Base-by-base conservation (phyloP, 192 early-diverging fungal species). In the Phlyctochytrium planicorne region DNA sequence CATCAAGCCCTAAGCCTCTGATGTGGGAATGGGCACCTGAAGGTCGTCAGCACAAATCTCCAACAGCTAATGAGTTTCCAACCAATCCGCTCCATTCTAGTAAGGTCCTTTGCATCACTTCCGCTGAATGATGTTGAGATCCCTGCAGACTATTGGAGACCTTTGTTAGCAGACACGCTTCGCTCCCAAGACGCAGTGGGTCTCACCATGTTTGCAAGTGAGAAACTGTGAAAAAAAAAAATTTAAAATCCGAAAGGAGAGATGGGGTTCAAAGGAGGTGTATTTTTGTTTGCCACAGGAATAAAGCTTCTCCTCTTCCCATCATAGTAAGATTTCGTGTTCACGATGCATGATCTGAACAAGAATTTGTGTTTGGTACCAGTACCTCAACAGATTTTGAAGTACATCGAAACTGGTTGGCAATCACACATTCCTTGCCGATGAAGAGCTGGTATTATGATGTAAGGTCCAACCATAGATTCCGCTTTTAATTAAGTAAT, bases 311-410 rank as follows among this genome's bases (percentile, higher is more conserved):
- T n/a, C n/a, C n/a, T n/a, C n/a, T n/a, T n/a, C n/a, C n/a, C n/a
- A n/a, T n/a, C n/a, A n/a, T n/a, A n/a, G n/a, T n/a, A n/a, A n/a
- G n/a, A n/a, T n/a, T n/a, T n/a, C n/a, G n/a, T n/a, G n/a, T n/a
- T n/a, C n/a, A n/a, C n/a, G n/a, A n/a, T n/a, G n/a, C n/a, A n/a
- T n/a, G n/a, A n/a, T n/a, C n/a, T n/a, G n/a, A n/a, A n/a, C n/a
- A n/a, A n/a, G n/a, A n/a, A n/a, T n/a, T n/a, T n/a, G n/a, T n/a
- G n/a, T n/a, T n/a, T n/a, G n/a, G n/a, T n/a, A n/a, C n/a, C n/a
- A n/a, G n/a, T n/a, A n/a, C n/a, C 52, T 98, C 96, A 60, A 98
- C 96, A 23, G 96, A 98, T 82, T 98, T 98, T 86, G 96, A 98
- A 79, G 96, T 98, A 24, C 96, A 98, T 76, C 87, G 95, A 63